A percentile compares a stretch with the other conserved stretches of the same genome.
Conservation (phyloP, 2,329 filamentous ascomycete genomes). For the Juglanconis juglandina region DNA sequence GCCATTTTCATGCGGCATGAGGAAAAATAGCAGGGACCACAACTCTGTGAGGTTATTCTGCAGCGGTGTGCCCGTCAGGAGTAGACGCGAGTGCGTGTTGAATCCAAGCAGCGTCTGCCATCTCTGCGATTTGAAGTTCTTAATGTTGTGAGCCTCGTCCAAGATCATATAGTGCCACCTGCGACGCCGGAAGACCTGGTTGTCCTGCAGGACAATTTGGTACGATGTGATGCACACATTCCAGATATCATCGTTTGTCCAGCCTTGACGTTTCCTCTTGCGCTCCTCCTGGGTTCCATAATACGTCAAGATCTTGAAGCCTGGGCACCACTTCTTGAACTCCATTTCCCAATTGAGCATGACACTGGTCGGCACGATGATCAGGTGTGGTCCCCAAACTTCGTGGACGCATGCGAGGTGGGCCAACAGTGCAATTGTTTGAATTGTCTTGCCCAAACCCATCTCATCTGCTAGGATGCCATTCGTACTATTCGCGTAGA, state of each 20-base stretch:
- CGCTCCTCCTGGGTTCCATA: conserved; percentile 93
- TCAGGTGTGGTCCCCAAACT: conserved; percentile 92
- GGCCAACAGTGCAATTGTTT: conserved; percentile 90
- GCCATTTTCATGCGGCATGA: conserved; percentile 87
- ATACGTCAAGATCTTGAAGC: conserved; percentile 96
- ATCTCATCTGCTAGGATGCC: conserved; percentile 97
- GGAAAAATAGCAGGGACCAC: conserved; percentile 94
- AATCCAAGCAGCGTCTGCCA: conserved; percentile 96
- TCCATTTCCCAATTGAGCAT: conserved; percentile 99
- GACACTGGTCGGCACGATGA: conserved; percentile 95
- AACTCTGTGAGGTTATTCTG: conserved; percentile 97
- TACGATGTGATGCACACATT: conserved; percentile 98
- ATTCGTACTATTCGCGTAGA: conserved; percentile 90
- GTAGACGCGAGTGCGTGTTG: conserved; percentile 79
- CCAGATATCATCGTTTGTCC: conserved; percentile 90
- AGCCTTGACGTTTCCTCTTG: conserved; percentile 84
- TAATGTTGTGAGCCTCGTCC: conserved; percentile 98
- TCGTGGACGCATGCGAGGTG: conserved; percentile 87
- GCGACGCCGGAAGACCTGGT: conserved; percentile 86
- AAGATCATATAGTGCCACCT: conserved; percentile 98
- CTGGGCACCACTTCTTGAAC: conserved; percentile 98
- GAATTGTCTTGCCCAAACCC: conserved; percentile 97
- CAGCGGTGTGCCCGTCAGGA: conserved; percentile 90
- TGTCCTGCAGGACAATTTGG: conserved; percentile 90
- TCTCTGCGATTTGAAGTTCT: conserved; percentile 96